These are phyloP conservation scores for Dendrocalamus latiflorus DNA, from an alignment of 202 grass and related monocot species.

Conservation along the genomic window DNA sequence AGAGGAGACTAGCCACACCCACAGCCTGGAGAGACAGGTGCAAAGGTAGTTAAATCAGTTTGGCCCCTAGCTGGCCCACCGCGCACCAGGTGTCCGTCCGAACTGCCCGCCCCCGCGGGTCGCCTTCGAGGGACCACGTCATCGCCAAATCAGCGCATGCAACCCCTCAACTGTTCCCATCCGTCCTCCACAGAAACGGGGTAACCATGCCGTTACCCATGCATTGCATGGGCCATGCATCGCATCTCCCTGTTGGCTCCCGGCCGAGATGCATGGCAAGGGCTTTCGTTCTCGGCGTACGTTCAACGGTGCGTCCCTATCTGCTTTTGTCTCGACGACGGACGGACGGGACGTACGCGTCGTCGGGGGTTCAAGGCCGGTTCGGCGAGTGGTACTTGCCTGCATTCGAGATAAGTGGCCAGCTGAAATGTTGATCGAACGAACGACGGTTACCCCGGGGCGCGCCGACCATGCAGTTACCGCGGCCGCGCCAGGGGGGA, in stretches of 20 bases:
- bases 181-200: background rate
- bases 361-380: constrained; percentile 8
- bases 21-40: no score
- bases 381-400: background rate
- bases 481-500: background rate
- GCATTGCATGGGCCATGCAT: background rate
- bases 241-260: background rate
- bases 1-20: background rate
- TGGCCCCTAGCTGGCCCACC: background rate
- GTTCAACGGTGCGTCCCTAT: background rate
- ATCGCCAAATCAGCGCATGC: constrained; percentile 5
- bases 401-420: background rate
- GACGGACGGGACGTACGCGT: background rate
- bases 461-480: background rate
- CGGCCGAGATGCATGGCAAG: background rate
- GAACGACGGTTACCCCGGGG: background rate
- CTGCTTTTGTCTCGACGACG: background rate
- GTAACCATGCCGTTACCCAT: constrained; percentile 16
- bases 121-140: background rate
- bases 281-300: background rate
- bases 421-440: background rate
- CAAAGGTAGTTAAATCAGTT: no score
- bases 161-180: background rate
- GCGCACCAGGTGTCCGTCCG: constrained; percentile 1
- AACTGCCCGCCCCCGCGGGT: background rate